Conservation (phyloP, 164 flowering plant species). For the Santalum album region DNA sequence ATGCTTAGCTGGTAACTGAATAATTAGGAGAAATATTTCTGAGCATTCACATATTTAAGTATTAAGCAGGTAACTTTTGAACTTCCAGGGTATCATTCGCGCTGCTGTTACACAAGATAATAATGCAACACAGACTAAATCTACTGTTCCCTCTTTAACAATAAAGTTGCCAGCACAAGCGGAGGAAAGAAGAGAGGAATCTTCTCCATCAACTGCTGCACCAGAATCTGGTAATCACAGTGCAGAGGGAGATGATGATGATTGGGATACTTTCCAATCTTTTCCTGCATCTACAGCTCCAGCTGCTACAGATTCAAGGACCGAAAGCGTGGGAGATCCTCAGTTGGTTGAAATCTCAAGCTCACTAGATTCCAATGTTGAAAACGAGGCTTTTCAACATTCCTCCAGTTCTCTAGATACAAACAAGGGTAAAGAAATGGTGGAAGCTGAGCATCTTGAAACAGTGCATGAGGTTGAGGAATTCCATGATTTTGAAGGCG, state of each 20-base stretch:
- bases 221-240: slow-evolving; percentile 9
- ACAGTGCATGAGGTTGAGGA: not conserved
- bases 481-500: too few species aligned
- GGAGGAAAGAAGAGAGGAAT: slow-evolving; percentile 14
- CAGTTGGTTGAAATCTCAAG: slow-evolving; percentile 16
- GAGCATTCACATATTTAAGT: not conserved
- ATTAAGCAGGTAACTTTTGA: slow-evolving; percentile 3
- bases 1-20: not conserved
- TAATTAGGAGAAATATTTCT: not conserved
- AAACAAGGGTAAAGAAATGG: slow-evolving; percentile 4
- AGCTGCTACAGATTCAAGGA: slow-evolving; percentile 16
- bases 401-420: slow-evolving; percentile 9
- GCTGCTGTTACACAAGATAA: slow-evolving; percentile 67
- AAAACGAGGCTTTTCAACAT: slow-evolving; percentile 12
- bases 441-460: slow-evolving; percentile 11
- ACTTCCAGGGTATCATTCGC: slow-evolving; percentile 66
- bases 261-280: slow-evolving; percentile 97
- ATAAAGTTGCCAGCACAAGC: slow-evolving; percentile 55
- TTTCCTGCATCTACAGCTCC: slow-evolving; percentile 50
- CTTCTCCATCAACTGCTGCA: slow-evolving; percentile 7
- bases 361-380: slow-evolving; percentile 3
- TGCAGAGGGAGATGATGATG: slow-evolving; percentile 46
- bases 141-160: slow-evolving; percentile 31
- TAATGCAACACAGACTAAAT: slow-evolving; percentile 21
- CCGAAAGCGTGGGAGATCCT: slow-evolving; percentile 11